These are phyloP conservation scores for Podospora tetraspora DNA, from an alignment of 495 filamentous ascomycete genomes.

Conservation along the genomic window DNA sequence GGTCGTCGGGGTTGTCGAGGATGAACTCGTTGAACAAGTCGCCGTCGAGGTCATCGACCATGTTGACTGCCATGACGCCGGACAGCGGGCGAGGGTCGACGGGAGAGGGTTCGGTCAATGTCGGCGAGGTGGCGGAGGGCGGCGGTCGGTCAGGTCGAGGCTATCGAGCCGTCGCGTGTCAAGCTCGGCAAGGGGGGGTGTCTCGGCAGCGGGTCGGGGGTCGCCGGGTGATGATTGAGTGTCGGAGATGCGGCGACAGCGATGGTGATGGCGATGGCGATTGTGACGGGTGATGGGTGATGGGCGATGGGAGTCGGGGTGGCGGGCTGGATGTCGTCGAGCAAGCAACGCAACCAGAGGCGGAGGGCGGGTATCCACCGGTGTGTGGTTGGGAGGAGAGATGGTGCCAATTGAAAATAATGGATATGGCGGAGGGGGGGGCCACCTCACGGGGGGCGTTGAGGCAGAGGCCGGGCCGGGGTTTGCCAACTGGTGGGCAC, in stretches of 20 bases:
- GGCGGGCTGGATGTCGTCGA: not conserved
- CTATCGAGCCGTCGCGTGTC: not conserved
- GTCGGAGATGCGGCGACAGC: not conserved
- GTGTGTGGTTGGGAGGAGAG: not conserved
- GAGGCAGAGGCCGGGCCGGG: not conserved
- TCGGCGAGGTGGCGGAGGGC: not conserved
- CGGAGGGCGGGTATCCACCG: not conserved
- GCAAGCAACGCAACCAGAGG: not conserved
- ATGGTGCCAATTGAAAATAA: not conserved
- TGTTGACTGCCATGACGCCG: not conserved
- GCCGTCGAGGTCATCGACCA: not conserved
- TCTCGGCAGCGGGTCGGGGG: not conserved
- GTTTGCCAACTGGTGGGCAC: not conserved
- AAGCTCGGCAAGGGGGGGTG: not conserved
- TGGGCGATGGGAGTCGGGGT: not conserved
- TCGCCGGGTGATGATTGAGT: not conserved
- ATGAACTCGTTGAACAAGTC: not conserved
- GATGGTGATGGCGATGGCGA: not conserved
- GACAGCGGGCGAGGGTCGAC: not conserved
- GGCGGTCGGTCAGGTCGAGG: not conserved
- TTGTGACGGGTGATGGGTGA: not conserved
- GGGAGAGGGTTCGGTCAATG: not conserved
- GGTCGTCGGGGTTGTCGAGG: not conserved
- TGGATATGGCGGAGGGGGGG: not conserved
- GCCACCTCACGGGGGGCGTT: not conserved